phyloP scores from a whole-genome alignment of 164 flowering plant species.

The Liriodendron chinense region DNA sequence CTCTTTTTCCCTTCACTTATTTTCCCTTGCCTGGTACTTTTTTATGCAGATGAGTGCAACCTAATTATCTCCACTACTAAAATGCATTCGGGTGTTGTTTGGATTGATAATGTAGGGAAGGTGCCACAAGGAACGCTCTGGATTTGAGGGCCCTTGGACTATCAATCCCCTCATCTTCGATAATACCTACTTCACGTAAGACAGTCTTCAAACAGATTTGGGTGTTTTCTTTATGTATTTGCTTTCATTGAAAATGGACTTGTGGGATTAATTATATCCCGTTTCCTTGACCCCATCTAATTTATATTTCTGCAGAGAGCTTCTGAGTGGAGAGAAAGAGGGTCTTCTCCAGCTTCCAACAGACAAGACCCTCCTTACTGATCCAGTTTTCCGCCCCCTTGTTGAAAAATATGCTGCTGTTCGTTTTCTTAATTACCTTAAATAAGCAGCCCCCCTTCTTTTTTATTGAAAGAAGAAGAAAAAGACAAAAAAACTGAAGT shows the following conservation, averaged over 20 bases:
- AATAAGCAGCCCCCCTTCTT: no score
- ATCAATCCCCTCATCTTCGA: conserved; percentile 51
- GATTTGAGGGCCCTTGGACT: conserved; percentile 70
- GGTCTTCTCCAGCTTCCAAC: conserved; percentile 51
- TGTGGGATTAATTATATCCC: no score
- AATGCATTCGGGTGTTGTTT: neutral
- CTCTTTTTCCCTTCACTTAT: neutral
- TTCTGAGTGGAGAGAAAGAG: conserved; percentile 51
- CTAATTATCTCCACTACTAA: no score
- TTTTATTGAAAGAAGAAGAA: no score
- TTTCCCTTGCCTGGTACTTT: neutral
- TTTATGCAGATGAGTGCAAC: neutral
- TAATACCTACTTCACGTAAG: conserved; percentile 55
- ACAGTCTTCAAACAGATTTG: neutral
- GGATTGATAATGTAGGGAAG: conserved; percentile 38
- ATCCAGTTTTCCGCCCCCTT: conserved; percentile 48
- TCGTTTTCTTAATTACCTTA: conserved; percentile 6
- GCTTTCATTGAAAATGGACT: neutral
- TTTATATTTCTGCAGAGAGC: conserved; percentile 30
- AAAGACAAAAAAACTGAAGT: no score
- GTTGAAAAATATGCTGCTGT: conserved; percentile 60
- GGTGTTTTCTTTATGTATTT: neutral
- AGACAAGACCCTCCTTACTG: conserved; percentile 44
- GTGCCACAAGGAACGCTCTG: conserved; percentile 66
- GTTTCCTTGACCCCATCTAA: neutral